phyloP scores from a whole-genome alignment of 768 basidiomycete genomes.

The Trametes gibbosa region DNA sequence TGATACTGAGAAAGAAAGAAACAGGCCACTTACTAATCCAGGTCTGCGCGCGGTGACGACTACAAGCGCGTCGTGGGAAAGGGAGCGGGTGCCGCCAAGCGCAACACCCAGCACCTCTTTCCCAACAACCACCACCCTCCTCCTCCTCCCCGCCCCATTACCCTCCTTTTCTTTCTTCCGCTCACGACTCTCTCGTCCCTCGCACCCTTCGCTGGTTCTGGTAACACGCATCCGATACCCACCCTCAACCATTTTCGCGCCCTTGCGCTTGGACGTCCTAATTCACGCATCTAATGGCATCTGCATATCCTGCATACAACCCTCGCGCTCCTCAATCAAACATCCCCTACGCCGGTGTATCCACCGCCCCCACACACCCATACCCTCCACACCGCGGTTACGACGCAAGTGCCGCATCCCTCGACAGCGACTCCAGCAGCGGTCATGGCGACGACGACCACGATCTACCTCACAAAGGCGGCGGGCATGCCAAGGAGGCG shows the following conservation, averaged over 20 bases:
- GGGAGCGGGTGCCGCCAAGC: not conserved
- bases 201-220: constrained; percentile 4
- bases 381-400: constrained; percentile 18
- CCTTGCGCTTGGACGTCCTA: not conserved
- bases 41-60: too few species aligned
- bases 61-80: constrained; percentile 8
- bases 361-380: constrained; percentile 9
- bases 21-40: too few species aligned
- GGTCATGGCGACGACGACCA: constrained; percentile 10
- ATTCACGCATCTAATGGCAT: constrained; percentile 9
- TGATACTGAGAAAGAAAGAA: too few species aligned
- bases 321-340: constrained; percentile 15
- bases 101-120: not conserved
- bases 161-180: not conserved
- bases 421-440: constrained; percentile 16
- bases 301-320: constrained; percentile 16
- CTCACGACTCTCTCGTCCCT: not conserved
- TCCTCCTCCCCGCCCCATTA: not conserved
- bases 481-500: not conserved
- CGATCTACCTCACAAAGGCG: not conserved
- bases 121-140: not conserved
- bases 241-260: not conserved
- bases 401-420: constrained; percentile 18
- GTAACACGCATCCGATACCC: constrained; percentile 8
- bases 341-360: constrained; percentile 15